phyloP scores from a whole-genome alignment of 176 grass and related monocot genomes.

The Urochloa ruziziensis region DNA sequence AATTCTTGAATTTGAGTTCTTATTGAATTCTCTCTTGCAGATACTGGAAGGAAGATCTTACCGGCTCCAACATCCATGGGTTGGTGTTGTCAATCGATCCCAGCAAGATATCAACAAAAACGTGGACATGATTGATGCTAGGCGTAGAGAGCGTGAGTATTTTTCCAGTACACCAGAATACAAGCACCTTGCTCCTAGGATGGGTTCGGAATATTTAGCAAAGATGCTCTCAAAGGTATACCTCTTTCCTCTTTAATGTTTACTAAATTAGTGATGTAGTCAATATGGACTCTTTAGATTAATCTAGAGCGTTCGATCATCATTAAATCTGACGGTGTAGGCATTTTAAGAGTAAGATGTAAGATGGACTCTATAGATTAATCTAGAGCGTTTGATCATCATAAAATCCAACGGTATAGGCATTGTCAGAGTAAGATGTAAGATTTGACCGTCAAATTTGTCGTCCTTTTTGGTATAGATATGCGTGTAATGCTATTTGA shows the following conservation, averaged over 20 bases:
- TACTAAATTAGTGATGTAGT: no score
- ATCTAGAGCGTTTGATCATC: no score
- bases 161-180: slow-evolving; percentile 87
- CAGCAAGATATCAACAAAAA: slow-evolving; percentile 98
- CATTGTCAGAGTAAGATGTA: no score
- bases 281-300: no score
- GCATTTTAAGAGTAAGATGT: no score
- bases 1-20: background rate
- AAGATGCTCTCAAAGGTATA: slow-evolving; percentile 96
- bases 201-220: slow-evolving; percentile 96
- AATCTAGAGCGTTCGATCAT: no score
- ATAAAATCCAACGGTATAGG: no score
- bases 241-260: slow-evolving; percentile 25
- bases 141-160: slow-evolving; percentile 86
- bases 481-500: slow-evolving; percentile 20
- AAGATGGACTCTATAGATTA: no score
- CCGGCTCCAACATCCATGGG: slow-evolving; percentile 79
- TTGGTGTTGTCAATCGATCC: slow-evolving; percentile 99
- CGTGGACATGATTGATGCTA: slow-evolving; percentile 99
- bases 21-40: slow-evolving; percentile 33
- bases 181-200: slow-evolving; percentile 82
- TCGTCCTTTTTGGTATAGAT: no score
- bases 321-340: no score
- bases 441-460: no score
- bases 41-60: slow-evolving; percentile 97